Base-by-base conservation (phyloP, 2,329 filamentous ascomycete species). In the Conoideocrella luteorostrata region DNA sequence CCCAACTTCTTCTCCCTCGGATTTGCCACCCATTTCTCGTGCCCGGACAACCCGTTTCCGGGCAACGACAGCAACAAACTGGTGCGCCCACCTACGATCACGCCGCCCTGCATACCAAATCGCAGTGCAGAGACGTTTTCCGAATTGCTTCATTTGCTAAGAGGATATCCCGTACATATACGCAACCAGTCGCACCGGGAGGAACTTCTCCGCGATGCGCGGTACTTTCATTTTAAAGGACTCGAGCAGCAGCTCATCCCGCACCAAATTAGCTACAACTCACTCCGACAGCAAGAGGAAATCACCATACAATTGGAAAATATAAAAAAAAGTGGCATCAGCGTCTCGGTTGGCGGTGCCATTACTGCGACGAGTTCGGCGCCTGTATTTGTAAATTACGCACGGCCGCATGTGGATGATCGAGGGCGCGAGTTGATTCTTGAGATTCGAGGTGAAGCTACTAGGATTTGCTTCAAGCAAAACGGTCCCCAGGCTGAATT, bases 1-100 rank as follows among this genome's bases (percentile, higher is more conserved):
- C 90, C 90, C 11, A 97, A 97, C 63, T 97, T 89, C 73, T 97
- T 97, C 71, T 85, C 88, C 1, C 77, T 96, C 4, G 90, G 90
- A 46, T 95, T 95, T 57, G 84, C 82, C 29, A 78, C 88, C 54
- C 94, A 95, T 73, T 95, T 95, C 68, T 83, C 82, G 13, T 81
- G 80, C 2, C 86, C 86, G 0, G 74, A 78, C 12, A 84, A 95
- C 55, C 77, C 88, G 5, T 96, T 95, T 54, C 91, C 91, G 0
- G 91, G 90, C 2, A 75, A 96, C 1, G 81, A 89, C 47, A 80
- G 88, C 41, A 78, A 82, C 48, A 80, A 82, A 12, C 77, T 96
- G 17, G 78, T 96, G 33, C 84, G 91, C 0, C 91, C 91, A 2
- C 91, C 91, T 0, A 85, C 87, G 5, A 93, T 97, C 52, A 66